Base-by-base conservation (phyloP, 768 basidiomycete species). In the Rhodotorula toruloides region DNA sequence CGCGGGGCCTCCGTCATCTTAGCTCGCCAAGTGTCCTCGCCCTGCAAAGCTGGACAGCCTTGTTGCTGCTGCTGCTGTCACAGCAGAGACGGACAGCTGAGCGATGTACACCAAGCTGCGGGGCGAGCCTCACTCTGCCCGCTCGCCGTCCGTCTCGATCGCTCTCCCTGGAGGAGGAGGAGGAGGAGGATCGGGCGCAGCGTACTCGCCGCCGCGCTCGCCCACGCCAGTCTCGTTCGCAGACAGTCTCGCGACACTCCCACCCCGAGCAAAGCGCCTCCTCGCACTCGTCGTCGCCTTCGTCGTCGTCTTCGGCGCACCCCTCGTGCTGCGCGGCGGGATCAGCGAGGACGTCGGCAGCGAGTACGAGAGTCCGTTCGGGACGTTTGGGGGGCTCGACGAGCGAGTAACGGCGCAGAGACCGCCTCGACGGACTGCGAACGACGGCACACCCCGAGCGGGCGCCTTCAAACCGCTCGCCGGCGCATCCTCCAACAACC, bases 21-120 rank as follows among this genome's bases (percentile, higher is more conserved):
- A 55, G 56, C 61, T 67, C n/a, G n/a, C n/a, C n/a, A n/a, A n/a
- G n/a, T n/a, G 27, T 14, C 27, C 47, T 48, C 47, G 47, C 47
- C 17, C 47, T 31, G 12, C 27, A 14, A n/a, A n/a, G n/a, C n/a
- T n/a, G n/a, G n/a, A n/a, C n/a, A n/a, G n/a, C n/a, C 16, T 25
- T 49, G 48, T 21, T 3, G 17, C 31, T 31, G 16, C 48, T 31
- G 19, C 29, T 29, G 31, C 31, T 31, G 29, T n/a, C n/a, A n/a
- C n/a, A n/a, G n/a, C n/a, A n/a, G n/a, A n/a, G n/a, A n/a, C n/a
- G n/a, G n/a, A n/a, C n/a, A n/a, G 48, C 29, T 19, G 40, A 8
- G 48, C 48, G 29, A 32, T 25, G 48, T 31, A 49, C 48, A 49
- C 19, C 48, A 17, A 21, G 36, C 52, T 16, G 10, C 34, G 36